Conservation (phyloP, 2,329 filamentous ascomycete species). For the Talaromyces pinophilus region DNA sequence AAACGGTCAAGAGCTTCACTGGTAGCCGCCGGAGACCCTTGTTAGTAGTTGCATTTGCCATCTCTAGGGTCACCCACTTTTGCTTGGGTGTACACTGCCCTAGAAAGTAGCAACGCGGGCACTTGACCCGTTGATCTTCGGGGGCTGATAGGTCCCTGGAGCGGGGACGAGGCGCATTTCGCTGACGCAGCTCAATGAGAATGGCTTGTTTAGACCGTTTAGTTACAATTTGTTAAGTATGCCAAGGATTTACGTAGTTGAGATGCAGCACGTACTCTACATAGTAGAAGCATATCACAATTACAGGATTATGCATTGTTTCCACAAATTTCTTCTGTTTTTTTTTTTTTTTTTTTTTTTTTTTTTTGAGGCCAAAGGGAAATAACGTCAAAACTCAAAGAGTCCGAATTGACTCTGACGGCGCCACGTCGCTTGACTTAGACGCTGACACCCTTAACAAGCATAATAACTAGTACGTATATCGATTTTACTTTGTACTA, state of each 20-base stretch:
- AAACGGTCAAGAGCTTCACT: slow-evolving; percentile 1
- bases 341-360: no score
- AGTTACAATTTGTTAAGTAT: neutral
- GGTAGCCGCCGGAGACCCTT: slow-evolving; percentile 20
- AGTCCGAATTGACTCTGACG: neutral
- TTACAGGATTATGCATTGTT: neutral
- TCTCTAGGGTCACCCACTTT: slow-evolving; percentile 1
- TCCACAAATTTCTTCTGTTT: neutral
- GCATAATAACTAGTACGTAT: neutral
- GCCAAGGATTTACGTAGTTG: neutral
- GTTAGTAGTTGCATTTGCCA: slow-evolving; percentile 17
- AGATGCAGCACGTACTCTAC: neutral
- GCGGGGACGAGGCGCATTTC: slow-evolving; percentile 11
- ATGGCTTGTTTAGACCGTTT: neutral
- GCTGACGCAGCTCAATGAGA: slow-evolving; percentile 14
- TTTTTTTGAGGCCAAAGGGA: neutral
- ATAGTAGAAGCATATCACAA: neutral
- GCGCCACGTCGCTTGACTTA: slow-evolving; percentile 21
- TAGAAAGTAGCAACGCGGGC: neutral
- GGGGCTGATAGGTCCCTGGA: slow-evolving; percentile 8
- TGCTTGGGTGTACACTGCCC: neutral
- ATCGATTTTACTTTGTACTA: neutral
- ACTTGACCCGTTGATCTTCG: slow-evolving; percentile 13
- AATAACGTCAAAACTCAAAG: neutral
- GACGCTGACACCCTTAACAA: slow-evolving; percentile 8